Evolutionary conservation across 1,284 basidiomycete genomes (phyloP).

Genomic region (Vanrija pseudolonga): DNA sequence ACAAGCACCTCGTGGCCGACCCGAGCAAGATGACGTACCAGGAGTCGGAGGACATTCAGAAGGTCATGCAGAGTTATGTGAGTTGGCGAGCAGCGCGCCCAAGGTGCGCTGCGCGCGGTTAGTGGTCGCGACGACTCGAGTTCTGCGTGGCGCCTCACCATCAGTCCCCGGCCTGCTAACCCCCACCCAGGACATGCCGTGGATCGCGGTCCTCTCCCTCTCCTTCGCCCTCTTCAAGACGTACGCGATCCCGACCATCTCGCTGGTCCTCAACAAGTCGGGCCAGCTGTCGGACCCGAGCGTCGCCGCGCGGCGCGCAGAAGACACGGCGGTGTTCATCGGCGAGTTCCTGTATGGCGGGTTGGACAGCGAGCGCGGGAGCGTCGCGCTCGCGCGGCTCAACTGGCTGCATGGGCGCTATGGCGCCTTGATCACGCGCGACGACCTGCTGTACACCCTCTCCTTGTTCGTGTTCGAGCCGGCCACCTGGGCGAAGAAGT

Average conservation of each 20-base stretch:
- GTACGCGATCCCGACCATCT: conserved; percentile 13
- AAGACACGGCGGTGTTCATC: conserved; percentile 16
- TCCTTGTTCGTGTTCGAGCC: conserved; percentile 15
- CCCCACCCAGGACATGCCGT: conserved; percentile 10
- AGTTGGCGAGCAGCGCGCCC: not conserved
- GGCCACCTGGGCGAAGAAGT: not conserved
- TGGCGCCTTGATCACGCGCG: conserved; percentile 10
- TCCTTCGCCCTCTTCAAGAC: conserved; percentile 17
- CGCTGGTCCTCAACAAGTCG: conserved; percentile 8
- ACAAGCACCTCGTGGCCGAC: conserved; percentile 5
- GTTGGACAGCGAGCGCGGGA: conserved; percentile 10
- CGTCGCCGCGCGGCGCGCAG: conserved; percentile 9
- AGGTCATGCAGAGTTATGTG: conserved; percentile 7
- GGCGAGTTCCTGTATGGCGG: conserved; percentile 9
- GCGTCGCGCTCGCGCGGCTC: conserved; percentile 13
- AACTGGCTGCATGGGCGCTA: conserved; percentile 16
- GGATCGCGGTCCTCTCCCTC: conserved; percentile 3
- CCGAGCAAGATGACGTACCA: conserved; percentile 13
- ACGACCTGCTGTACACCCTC: conserved; percentile 17
- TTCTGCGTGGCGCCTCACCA: too few relatives aligned
- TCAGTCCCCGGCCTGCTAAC: not conserved
- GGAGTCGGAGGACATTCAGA: conserved; percentile 13
- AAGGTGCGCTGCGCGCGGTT: not conserved
- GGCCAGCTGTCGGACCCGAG: conserved; percentile 4
- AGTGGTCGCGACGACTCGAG: not conserved